A percentile compares a stretch with the other conserved stretches of the same genome.
phyloP scores from a whole-genome alignment of 1,139 yeast species.

The Diutina siamensis region DNA sequence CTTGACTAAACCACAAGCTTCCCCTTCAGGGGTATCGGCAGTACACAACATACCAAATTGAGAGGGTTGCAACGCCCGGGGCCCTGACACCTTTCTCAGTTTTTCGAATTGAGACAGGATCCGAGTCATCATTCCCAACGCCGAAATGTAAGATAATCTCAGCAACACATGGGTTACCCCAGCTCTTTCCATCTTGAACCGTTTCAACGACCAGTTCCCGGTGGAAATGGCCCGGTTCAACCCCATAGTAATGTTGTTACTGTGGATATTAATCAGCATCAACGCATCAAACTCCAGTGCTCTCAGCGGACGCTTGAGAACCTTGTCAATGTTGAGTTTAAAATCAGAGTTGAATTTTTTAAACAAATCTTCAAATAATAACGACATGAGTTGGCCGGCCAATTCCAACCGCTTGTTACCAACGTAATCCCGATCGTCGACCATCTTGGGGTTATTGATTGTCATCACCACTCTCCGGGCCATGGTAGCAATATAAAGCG shows the following conservation, averaged over 20 bases:
- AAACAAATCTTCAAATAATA: constrained; percentile 90
- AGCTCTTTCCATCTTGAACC: constrained; percentile 99
- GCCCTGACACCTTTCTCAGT: constrained; percentile 96
- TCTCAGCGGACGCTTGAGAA: constrained; percentile 84
- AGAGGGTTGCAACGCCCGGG: constrained; percentile 97
- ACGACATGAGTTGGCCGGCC: constrained; percentile 94
- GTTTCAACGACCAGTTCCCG: constrained; percentile 96
- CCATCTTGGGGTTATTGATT: constrained; percentile 88
- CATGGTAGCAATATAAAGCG: constrained; percentile 91
- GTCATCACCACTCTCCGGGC: constrained; percentile 94
- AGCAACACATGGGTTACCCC: constrained; percentile 97
- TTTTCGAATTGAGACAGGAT: constrained; percentile 96
- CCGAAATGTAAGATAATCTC: constrained; percentile 84
- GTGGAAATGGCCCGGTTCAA: constrained; percentile 94
- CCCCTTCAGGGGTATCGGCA: constrained; percentile 99
- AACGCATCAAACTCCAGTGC: constrained; percentile 94
- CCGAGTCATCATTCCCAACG: constrained; percentile 99
- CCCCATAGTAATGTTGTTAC: constrained; percentile 88
- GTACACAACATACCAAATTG: constrained; percentile 99
- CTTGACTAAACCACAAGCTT: constrained; percentile 97
- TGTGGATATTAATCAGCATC: constrained; percentile 77
- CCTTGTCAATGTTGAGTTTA: constrained; percentile 88
- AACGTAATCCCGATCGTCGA: constrained; percentile 96
- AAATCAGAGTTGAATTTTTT: constrained; percentile 91
- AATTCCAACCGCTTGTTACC: constrained; percentile 95